Evolutionary conservation across 352 stramenopile species (phyloP), one percentile per base, ranked within the genome.

Genomic region (Phytophthora sojae): DNA sequence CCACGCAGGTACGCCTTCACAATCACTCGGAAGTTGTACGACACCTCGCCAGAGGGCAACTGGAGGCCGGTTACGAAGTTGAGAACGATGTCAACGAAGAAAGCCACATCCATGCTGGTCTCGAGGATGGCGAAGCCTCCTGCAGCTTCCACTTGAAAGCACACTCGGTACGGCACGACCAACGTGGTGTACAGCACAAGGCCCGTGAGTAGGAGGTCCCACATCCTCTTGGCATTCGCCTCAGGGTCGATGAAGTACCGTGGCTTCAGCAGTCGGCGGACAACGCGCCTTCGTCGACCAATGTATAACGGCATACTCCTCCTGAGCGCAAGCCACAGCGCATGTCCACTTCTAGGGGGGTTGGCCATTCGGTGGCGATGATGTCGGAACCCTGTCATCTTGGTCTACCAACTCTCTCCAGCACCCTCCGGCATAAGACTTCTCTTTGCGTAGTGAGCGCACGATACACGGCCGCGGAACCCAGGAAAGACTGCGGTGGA

Each of bases 31-130:
- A 78, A 59, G 29, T 81, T 79, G 63, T 93, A 92, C 7, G 83
- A 79, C 42, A 96, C 58, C 26, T 95, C 85, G 4, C 87, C 89
- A 4, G 71, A 80, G 4, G 84, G 69, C 8, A 93, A 58, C 52
- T 89, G 81, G 26, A 93, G 76, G 19, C 86, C 89, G 2, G 87
- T 95, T 65, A 92, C 60, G 57, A 96, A 96, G 58, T 94, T 94
- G 60, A 94, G 74, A 21, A 83, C 71, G 26, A 96, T 94, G 69
- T 96, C 89, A 45, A 87, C 67, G 26, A 75, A 83, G 35, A 96
- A 96, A 9, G 72, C 76, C 7, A 91, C 39, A 64, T 96, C 88
- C 67, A 96, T 88, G 44, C 54, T n/a, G n/a, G 39, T 69, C 67
- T 96, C 88, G 19, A 92, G 65, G 0, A 73, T 52, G 0, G 73